These are phyloP conservation scores for Diplodia mutila DNA, from an alignment of 2,329 filamentous ascomycete species.

Conservation along the genomic window DNA sequence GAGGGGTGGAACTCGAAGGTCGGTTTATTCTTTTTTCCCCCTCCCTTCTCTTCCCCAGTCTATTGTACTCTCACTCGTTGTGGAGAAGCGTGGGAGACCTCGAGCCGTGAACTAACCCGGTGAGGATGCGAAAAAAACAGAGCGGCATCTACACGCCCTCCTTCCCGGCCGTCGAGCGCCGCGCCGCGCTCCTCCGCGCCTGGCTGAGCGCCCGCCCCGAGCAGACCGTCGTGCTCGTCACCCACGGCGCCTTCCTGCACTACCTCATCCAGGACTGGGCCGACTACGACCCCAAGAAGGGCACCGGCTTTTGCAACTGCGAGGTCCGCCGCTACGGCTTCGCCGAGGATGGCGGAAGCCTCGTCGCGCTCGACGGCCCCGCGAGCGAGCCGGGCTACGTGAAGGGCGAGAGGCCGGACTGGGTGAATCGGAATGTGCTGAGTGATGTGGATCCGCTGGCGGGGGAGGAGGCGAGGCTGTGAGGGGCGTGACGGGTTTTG, in stretches of 20 bases:
- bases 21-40: neutral
- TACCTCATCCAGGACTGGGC: constrained; percentile 83
- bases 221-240: constrained; percentile 75
- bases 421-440: constrained; percentile 19
- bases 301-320: constrained; percentile 44
- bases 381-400: constrained; percentile 29
- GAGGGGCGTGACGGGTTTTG: neutral
- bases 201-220: constrained; percentile 59
- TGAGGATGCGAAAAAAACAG: no score
- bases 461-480: constrained; percentile 6
- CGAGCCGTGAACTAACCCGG: neutral
- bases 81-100: neutral
- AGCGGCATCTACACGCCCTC: constrained; percentile 39
- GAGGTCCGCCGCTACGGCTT: constrained; percentile 41
- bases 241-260: constrained; percentile 83
- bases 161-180: constrained; percentile 35
- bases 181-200: constrained; percentile 46
- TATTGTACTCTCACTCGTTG: no score
- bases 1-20: constrained; percentile 74
- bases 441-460: neutral
- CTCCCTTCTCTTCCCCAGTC: neutral
- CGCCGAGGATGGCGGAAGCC: constrained; percentile 36
- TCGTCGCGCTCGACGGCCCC: constrained; percentile 32
- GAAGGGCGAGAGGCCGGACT: constrained; percentile 29
- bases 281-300: constrained; percentile 56